phyloP scores from a whole-genome alignment of 2,329 filamentous ascomycete genomes.

The Pseudogymnoascus sp. region DNA sequence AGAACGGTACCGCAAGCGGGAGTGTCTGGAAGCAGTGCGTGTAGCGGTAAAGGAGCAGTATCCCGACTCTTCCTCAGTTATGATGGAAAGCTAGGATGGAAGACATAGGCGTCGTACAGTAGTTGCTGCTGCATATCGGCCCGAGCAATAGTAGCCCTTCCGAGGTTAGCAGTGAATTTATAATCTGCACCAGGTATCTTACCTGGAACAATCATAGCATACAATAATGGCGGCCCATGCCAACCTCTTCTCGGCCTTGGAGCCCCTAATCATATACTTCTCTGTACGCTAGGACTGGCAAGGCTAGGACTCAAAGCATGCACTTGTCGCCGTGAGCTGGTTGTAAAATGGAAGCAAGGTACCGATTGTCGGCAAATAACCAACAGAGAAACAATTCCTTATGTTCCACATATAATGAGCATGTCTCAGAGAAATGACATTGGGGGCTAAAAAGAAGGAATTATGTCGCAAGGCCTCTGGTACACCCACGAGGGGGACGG shows the following conservation, averaged over 20 bases:
- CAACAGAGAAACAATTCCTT: not conserved
- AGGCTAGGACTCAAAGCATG: not conserved
- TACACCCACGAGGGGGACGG: not conserved
- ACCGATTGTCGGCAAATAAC: not conserved
- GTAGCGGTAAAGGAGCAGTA: too few relatives aligned
- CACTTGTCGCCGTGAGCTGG: not conserved
- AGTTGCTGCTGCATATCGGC: too few relatives aligned
- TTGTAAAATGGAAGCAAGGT: not conserved
- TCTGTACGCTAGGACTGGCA: not conserved
- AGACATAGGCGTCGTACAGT: too few relatives aligned
- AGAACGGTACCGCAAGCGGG: too few relatives aligned
- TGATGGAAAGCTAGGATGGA: too few relatives aligned
- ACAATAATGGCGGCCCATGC: not conserved
- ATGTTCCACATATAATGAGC: not conserved
- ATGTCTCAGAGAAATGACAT: slow-evolving; percentile 1
- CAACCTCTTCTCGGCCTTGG: too few relatives aligned
- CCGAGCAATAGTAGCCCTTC: too few relatives aligned
- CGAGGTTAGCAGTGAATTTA: too few relatives aligned
- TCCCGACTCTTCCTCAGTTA: too few relatives aligned
- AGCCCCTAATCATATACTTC: too few relatives aligned
- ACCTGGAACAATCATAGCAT: not conserved
- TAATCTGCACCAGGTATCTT: too few relatives aligned
- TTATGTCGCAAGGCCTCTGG: not conserved
- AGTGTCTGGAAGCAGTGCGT: too few relatives aligned
- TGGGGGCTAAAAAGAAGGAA: not conserved